Evolutionary conservation across 257 asterid genomes (phyloP).

Genomic region (Prunella vulgaris): DNA sequence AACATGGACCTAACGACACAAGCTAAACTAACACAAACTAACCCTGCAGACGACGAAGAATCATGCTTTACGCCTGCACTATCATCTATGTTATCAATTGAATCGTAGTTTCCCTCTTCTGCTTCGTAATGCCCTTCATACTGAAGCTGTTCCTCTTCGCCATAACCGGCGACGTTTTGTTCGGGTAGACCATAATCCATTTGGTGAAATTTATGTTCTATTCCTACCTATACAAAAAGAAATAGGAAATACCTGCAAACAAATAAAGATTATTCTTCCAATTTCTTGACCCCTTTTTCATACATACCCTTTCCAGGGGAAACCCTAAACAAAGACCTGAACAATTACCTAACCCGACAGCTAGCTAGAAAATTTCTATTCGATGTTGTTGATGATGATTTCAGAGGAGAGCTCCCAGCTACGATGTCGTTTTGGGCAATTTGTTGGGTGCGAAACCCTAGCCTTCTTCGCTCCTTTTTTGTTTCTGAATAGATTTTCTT

Average conservation of each 20-base stretch:
- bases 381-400: slow-evolving; percentile 23
- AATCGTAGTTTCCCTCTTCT: slow-evolving; percentile 60
- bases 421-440: slow-evolving; percentile 18
- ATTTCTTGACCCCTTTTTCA: slow-evolving; percentile 25
- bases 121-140: slow-evolving; percentile 64
- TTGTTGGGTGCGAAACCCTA: slow-evolving; percentile 45
- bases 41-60: slow-evolving; percentile 97
- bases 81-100: slow-evolving; percentile 73
- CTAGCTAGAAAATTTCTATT: slow-evolving; percentile 35
- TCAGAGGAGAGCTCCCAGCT: slow-evolving; percentile 23
- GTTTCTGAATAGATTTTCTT: background rate
- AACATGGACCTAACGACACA: slow-evolving; percentile 46
- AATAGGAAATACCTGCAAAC: slow-evolving; percentile 44
- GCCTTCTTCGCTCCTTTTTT: slow-evolving; percentile 29
- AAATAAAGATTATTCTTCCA: slow-evolving; percentile 41
- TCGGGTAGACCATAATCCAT: slow-evolving; percentile 89
- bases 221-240: slow-evolving; percentile 48
- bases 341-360: slow-evolving; percentile 43
- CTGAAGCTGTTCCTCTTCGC: slow-evolving; percentile 52
- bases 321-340: slow-evolving; percentile 38
- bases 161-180: slow-evolving; percentile 61
- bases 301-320: slow-evolving; percentile 29
- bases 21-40: slow-evolving; percentile 82
- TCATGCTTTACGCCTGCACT: slow-evolving; percentile 84
- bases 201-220: slow-evolving; percentile 33